Evolutionary conservation across 2,329 filamentous ascomycete genomes (phyloP).

Genomic region (Neophaeococcomyces aloes): DNA sequence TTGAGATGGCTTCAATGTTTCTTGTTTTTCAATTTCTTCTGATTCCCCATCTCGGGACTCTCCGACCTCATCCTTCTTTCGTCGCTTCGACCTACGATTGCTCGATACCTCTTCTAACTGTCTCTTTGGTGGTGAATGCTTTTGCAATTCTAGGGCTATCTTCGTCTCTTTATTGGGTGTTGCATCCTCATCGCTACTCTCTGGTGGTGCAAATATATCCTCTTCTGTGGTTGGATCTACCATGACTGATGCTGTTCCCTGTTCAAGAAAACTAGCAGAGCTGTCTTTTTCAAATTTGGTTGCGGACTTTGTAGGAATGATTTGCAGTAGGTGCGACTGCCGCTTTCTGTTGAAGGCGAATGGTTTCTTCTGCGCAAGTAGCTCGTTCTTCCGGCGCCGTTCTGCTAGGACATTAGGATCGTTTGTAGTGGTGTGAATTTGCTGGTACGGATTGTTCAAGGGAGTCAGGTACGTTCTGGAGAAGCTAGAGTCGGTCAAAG

Average conservation of each 20-base stretch:
- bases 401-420: slow-evolving; percentile 4
- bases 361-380: neutral
- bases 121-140: neutral
- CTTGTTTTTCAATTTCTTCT: neutral
- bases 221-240: neutral
- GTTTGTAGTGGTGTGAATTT: neutral
- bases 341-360: neutral
- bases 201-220: slow-evolving; percentile 1
- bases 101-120: neutral
- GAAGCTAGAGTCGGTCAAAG: neutral
- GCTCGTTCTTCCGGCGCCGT: slow-evolving; percentile 1
- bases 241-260: neutral
- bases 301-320: neutral
- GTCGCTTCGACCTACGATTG: neutral
- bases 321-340: neutral
- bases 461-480: slow-evolving; percentile 4
- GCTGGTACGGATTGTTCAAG: slow-evolving; percentile 4
- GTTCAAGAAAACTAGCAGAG: neutral
- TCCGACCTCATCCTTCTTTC: slow-evolving; percentile 2
- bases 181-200: slow-evolving; percentile 6
- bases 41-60: neutral
- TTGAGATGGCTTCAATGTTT: neutral
- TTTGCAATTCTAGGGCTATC: neutral
- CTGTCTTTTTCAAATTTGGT: neutral
- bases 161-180: neutral